Base-by-base conservation (phyloP, 352 stramenopile species). In the Pythium rishiriense region DNA sequence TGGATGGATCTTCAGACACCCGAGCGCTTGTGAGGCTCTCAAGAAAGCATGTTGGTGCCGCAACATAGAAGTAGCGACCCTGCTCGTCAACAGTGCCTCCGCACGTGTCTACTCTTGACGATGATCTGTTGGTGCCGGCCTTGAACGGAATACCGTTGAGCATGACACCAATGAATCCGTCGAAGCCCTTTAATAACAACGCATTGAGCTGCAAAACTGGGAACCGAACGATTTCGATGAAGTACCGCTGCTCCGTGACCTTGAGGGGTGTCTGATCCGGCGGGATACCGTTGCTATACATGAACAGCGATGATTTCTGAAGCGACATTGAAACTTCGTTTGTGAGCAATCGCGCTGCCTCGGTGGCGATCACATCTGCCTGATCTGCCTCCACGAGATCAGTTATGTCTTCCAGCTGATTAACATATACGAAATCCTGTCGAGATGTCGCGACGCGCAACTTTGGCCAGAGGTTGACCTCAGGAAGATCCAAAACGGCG, bases 221-320 rank as follows among this genome's bases (percentile, higher is more conserved):
- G 45, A 88, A 90, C 8, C 81, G 71, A 28, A 79, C 58, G 1
- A 91, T 55, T 56, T 86, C 80, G 49, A 90, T 75, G 45, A 91
- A 87, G 39, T 87, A 85, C 22, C 70, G 70, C 50, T 86, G 72
- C 47, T 76, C 64, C 1, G 54, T 8, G 0, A 19, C 19, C 3
- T 56, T 25, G 12, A 43, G 12, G 0, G 62, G 8, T 17, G 56
- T 78, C 5, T 31, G 21, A 19, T 90, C 75, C 19, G 68, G 70
- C 10, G 83, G 83, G n/a, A 90, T 58, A 1, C 81, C 79, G n/a
- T 89, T 89, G 65, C 75, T 82, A 58, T 86, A 87, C 15, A 92
- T 75, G 19, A 74, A 74, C 25, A 82, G 69, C 17, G 76, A 72
- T 29, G n/a, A 21, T 45, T 61, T 64, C 33, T 79, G 69, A 8